Evolutionary conservation across 495 filamentous ascomycete genomes (phyloP), one percentile per base, ranked within the genome.

Genomic region (Achaetomiella virescens): DNA sequence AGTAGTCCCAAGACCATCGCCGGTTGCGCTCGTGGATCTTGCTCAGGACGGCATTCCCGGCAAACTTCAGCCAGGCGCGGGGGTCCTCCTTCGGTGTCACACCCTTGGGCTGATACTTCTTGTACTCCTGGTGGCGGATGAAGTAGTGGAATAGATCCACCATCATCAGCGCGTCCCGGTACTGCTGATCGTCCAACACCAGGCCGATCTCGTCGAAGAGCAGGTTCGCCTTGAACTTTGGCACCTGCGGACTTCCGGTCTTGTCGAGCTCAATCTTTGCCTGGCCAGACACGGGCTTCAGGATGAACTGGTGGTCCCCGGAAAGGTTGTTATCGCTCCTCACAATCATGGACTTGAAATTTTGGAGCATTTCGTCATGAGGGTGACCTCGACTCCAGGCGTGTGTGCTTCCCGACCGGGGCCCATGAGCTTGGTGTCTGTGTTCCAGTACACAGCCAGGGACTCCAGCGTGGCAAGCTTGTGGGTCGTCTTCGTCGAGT

Each of bases 141-240:
- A 96, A 98, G 66, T 92, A 97, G 70, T 98, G 93, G 75, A 98
- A 97, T 6, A 97, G 81, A 67, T 98, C 93, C 8, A 96, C 86
- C 75, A 98, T 88, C 95, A 97, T 97, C 54, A 98, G 73, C 1
- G 84, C 88, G 75, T 98, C 93, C 21, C 95, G 87, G 65, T 98
- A 98, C 66, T 98, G 93, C 57, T 97, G 84, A 58, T 97, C 91
- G 66, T 98, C 93, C 17, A 98, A 76, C 17, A 97, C 87, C 48
- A 98, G 87, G 24, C 95, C 91, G 25, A 98, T 89, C 66, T 98
- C 93, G 62, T 98, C 89, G 62, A 98, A 98, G 9, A 96, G 75
- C 24, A 98, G 72, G 21, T 84, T 85, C 17, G 93, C 88, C 72
- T 96, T 97, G 73, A 96, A 85, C 64, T 90, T 91, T 11, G 93